Percentiles rank a stretch among this genome's conserved stretches.
phyloP scores from a whole-genome alignment of 345 rosid species.

The Brassica carinata region DNA sequence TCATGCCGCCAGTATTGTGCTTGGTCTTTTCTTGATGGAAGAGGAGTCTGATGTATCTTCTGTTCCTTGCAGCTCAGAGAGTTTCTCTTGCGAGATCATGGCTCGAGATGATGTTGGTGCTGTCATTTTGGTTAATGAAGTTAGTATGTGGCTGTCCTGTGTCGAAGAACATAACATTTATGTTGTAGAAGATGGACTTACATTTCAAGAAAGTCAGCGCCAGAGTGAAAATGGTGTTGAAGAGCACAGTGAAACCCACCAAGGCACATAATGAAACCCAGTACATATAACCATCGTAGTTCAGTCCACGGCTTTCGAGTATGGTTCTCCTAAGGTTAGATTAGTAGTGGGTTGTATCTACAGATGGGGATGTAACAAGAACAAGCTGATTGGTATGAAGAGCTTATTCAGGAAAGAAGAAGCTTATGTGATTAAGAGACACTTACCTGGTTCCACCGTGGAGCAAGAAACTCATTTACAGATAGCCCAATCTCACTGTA shows the following conservation, averaged over 20 bases:
- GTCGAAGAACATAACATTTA: not conserved
- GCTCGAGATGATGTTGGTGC: slow-evolving; percentile 74
- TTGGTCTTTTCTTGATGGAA: slow-evolving; percentile 54
- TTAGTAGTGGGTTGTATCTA: slow-evolving; percentile 32
- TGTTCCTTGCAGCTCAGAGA: slow-evolving; percentile 50
- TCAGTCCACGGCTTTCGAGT: slow-evolving; percentile 50
- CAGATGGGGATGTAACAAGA: not conserved
- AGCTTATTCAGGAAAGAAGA: not conserved
- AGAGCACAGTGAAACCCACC: slow-evolving; percentile 55
- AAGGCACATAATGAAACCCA: slow-evolving; percentile 71
- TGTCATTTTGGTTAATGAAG: slow-evolving; percentile 30
- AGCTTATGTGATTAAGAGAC: not conserved
- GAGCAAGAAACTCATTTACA: slow-evolving; percentile 68
- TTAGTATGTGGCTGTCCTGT: not conserved
- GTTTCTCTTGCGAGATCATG: slow-evolving; percentile 65
- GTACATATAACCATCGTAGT: slow-evolving; percentile 57
- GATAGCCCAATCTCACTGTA: slow-evolving; percentile 71
- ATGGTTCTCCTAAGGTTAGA: slow-evolving; percentile 44
- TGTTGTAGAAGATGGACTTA: slow-evolving; percentile 36
- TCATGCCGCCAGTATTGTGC: slow-evolving; percentile 70
- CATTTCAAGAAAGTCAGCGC: slow-evolving; percentile 61
- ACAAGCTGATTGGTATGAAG: slow-evolving; percentile 5
- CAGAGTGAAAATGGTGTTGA: slow-evolving; percentile 48
- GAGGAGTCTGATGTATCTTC: slow-evolving; percentile 35
- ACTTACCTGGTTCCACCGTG: slow-evolving; percentile 61